Base-by-base conservation (phyloP, 768 basidiomycete species). In the Pholiota microspora region DNA sequence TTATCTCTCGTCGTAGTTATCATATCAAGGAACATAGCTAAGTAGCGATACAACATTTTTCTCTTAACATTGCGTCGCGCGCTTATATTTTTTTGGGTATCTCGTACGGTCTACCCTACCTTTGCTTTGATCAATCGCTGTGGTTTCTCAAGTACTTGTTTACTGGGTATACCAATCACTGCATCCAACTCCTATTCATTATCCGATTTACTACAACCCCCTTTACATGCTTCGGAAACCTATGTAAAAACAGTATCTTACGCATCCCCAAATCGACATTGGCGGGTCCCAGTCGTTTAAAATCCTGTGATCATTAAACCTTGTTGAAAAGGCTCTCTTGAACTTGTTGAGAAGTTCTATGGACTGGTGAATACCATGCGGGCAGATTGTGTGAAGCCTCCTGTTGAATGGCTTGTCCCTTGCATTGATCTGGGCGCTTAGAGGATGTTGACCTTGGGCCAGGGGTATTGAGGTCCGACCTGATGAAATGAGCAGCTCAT, bases 401-500 rank as follows among this genome's bases (percentile, higher is more conserved):
- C 21, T 44, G 50, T 51, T 44, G 50, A 51, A 51, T 44, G 50
- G 27, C 27, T 23, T 32, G 23, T n/a, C n/a, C 31, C 15, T 40
- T 42, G 31, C 49, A 7, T 45, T n/a, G 0, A 10, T 47, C 31
- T 29, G 16, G n/a, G 21, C 16, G 25, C 16, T 56, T 66, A 74
- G 54, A 81, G 66, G 49, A 79, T 62, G 38, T 71, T 58, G 50
- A 78, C 71, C 65, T 80, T 81, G 52, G 78, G 78, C 77, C 77
- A 79, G 62, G 77, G 70, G 71, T 73, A 81, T 60, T 79, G 77
- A 2, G 79, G 77, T 35, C 79, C 79, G 57, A 79, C 74, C 77
- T 77, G 50, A 28, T 12, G n/a, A 34, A 34, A 45, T 46, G n/a
- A 46, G 13, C 16, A 48, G 50, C 29, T 23, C 24, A 31, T 31